These are phyloP conservation scores for Chlorella sp. DNA, from an alignment of 139 green algal species.

Conservation along the genomic window DNA sequence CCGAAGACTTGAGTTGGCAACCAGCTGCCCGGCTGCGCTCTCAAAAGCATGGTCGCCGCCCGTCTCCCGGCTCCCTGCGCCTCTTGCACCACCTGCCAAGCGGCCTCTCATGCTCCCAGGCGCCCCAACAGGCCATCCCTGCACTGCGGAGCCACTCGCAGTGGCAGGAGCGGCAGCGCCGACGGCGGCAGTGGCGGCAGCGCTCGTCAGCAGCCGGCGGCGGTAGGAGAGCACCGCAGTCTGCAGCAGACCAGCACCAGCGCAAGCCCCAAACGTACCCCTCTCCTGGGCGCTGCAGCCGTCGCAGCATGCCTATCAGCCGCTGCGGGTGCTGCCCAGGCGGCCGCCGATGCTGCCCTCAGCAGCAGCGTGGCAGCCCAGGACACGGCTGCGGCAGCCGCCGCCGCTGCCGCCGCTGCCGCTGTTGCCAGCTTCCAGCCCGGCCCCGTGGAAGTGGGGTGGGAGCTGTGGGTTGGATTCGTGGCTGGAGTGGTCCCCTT, in stretches of 20 bases:
- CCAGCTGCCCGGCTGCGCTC: no score
- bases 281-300: conserved; percentile 6
- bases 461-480: conserved; percentile 79
- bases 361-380: neutral
- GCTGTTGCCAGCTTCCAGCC: conserved; percentile 42
- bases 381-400: conserved; percentile 2
- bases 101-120: no score
- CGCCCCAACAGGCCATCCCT: neutral
- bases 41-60: no score
- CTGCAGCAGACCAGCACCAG: neutral
- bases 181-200: neutral
- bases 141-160: neutral
- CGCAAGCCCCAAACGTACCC: no score
- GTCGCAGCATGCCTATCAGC: neutral
- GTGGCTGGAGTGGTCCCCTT: conserved; percentile 81
- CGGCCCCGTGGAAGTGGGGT: conserved; percentile 56
- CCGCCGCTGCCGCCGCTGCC: conserved; percentile 28
- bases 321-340: neutral
- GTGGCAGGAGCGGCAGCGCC: neutral
- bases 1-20: no score
- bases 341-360: neutral
- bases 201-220: no score
- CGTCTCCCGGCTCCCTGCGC: no score
- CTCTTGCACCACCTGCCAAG: no score
- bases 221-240: neutral